Percentiles rank a stretch among this genome's conserved stretches.
These are phyloP conservation scores for Yarrowia porcina DNA, from an alignment of 805 yeast genomes.

Conservation along the genomic window DNA sequence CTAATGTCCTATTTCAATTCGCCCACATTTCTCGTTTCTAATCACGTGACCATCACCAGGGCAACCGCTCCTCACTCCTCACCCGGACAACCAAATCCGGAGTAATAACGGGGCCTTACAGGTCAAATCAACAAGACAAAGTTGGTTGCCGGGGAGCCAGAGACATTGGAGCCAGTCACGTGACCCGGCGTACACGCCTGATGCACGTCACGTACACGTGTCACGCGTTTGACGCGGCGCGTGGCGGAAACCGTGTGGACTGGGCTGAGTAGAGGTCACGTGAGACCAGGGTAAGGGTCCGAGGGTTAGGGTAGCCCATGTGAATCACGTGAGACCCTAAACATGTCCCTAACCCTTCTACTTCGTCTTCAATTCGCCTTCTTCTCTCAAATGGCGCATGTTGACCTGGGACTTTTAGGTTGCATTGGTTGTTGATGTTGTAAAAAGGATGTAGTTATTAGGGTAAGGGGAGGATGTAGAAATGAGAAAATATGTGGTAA, in stretches of 20 bases:
- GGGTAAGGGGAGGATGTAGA: no score
- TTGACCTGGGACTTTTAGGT: neutral
- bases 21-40: no score
- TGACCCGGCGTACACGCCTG: neutral
- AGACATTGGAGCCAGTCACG: neutral
- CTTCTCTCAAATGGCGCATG: neutral
- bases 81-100: no score
- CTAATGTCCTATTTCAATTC: no score
- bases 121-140: neutral
- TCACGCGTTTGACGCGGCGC: neutral
- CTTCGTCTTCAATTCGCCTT: no score
- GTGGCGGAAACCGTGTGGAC: neutral
- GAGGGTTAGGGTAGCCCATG: no score
- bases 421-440: neutral
- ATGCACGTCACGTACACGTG: slow-evolving; percentile 15
- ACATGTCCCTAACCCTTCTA: no score
- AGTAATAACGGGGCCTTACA: no score
- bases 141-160: neutral
- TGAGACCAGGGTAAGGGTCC: neutral
- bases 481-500: no score
- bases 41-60: no score
- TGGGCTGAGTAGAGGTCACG: neutral
- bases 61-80: no score
- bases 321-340: neutral
- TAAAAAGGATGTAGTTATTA: neutral